phyloP scores from a whole-genome alignment of 352 stramenopile genomes.

The Globisporangium nunn region DNA sequence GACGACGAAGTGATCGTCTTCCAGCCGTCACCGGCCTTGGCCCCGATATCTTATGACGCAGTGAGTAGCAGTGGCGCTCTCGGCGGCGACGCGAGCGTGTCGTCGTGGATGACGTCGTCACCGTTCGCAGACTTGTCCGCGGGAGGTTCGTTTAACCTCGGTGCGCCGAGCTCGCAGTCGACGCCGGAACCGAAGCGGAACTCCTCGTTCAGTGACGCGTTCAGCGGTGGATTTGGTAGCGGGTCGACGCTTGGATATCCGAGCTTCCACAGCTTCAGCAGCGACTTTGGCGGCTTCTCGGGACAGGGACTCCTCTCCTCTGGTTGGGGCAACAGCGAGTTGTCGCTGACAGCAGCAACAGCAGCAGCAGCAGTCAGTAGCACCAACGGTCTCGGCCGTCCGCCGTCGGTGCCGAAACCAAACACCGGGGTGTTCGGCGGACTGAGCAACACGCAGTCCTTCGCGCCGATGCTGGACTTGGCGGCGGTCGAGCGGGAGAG shows the following conservation, averaged over 20 bases:
- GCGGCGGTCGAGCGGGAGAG: slow-evolving; percentile 62
- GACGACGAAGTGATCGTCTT: slow-evolving; percentile 85
- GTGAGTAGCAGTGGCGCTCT: slow-evolving; percentile 18
- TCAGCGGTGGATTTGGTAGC: slow-evolving; percentile 18
- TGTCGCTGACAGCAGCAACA: background rate
- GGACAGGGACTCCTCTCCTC: slow-evolving; percentile 30
- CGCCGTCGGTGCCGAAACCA: slow-evolving; percentile 9
- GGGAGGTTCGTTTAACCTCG: slow-evolving; percentile 13
- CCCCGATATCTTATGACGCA: slow-evolving; percentile 11
- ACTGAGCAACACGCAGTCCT: slow-evolving; percentile 18
- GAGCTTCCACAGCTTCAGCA: slow-evolving; percentile 59
- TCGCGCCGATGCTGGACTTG: slow-evolving; percentile 50
- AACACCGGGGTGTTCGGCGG: background rate
- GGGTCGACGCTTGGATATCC: slow-evolving; percentile 47
- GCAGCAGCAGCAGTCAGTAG: slow-evolving; percentile 5
- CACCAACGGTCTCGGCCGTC: slow-evolving; percentile 7
- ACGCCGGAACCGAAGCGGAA: slow-evolving; percentile 11
- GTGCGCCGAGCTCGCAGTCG: slow-evolving; percentile 14
- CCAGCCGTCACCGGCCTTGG: slow-evolving; percentile 44
- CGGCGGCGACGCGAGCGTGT: background rate
- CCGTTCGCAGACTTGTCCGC: slow-evolving; percentile 15
- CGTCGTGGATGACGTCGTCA: background rate
- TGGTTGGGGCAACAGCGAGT: slow-evolving; percentile 40
- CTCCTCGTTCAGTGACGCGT: slow-evolving; percentile 7
- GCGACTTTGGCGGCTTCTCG: slow-evolving; percentile 32